Evolutionary conservation across 192 early-diverging fungal genomes (phyloP).

Genomic region (Pilobolus umbonatus): DNA sequence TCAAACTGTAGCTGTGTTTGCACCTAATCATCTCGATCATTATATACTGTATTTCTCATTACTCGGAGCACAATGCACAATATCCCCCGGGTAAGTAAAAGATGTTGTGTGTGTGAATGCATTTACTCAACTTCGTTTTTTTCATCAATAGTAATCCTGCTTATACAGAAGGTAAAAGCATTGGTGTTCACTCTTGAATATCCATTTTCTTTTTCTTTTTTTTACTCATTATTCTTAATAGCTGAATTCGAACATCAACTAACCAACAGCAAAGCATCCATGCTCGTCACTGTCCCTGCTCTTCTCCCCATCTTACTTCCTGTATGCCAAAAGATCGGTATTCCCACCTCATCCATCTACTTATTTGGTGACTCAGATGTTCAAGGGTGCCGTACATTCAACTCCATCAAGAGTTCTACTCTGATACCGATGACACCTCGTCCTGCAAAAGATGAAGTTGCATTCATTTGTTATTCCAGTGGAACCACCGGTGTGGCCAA

Average conservation of each 20-base stretch:
- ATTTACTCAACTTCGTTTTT: neutral
- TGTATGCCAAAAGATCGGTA: conserved; percentile 12
- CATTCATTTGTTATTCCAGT: conserved; percentile 31
- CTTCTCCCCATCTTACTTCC: conserved; percentile 21
- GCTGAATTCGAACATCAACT: conserved; percentile 67
- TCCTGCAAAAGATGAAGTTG: conserved; percentile 21
- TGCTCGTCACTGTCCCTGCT: conserved; percentile 52
- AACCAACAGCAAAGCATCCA: conserved; percentile 58
- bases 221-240: neutral
- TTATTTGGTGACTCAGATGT: conserved; percentile 27
- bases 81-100: conserved; percentile 52
- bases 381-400: conserved; percentile 20
- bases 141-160: conserved; percentile 55
- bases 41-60: conserved; percentile 51
- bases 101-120: neutral
- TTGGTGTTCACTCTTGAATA: neutral
- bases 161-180: conserved; percentile 56
- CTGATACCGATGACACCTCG: neutral
- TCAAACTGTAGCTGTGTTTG: conserved; percentile 64
- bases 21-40: conserved; percentile 69
- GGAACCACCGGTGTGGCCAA: conserved; percentile 33
- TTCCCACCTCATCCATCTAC: conserved; percentile 12
- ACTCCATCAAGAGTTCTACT: neutral
- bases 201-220: neutral
- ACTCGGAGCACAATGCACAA: conserved; percentile 60